Percentiles rank a stretch among this genome's conserved stretches.
These are phyloP conservation scores for Trichophyton benhamiae DNA, from an alignment of 2,329 filamentous ascomycete species.

Conservation along the genomic window DNA sequence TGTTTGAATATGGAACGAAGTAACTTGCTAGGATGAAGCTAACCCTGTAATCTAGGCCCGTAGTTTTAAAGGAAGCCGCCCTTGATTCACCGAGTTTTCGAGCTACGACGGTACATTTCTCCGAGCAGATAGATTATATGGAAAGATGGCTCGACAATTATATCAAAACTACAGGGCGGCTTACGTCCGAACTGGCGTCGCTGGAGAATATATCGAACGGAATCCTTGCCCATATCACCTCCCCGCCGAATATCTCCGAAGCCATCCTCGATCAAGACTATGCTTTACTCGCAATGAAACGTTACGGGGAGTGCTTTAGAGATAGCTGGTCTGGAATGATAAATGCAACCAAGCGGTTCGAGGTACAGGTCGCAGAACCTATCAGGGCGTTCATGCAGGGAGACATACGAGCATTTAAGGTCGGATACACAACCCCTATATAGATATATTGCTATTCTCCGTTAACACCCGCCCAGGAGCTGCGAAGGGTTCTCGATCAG, in stretches of 20 bases:
- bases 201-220: constrained; percentile 69
- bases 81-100: constrained; percentile 95
- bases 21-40: background rate
- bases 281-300: constrained; percentile 71
- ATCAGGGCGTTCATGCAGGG: constrained; percentile 63
- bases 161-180: constrained; percentile 48
- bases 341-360: constrained; percentile 62
- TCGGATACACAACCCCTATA: constrained; percentile 12
- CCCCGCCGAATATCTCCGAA: constrained; percentile 62
- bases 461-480: constrained; percentile 39
- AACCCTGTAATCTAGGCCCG: constrained; percentile 43
- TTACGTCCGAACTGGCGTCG: constrained; percentile 53
- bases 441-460: background rate
- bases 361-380: constrained; percentile 66
- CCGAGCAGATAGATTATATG: constrained; percentile 79
- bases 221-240: constrained; percentile 65
- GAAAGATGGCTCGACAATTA: constrained; percentile 83
- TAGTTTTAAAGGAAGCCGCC: constrained; percentile 83
- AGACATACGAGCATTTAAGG: constrained; percentile 73
- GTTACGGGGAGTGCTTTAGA: constrained; percentile 70
- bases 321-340: constrained; percentile 78
- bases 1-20: background rate
- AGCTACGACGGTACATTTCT: constrained; percentile 71
- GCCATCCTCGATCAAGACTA: constrained; percentile 90
- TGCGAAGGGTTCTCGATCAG: constrained; percentile 59